Base-by-base conservation (phyloP, 2,329 filamentous ascomycete genomes). In the Massarina eburnea region DNA sequence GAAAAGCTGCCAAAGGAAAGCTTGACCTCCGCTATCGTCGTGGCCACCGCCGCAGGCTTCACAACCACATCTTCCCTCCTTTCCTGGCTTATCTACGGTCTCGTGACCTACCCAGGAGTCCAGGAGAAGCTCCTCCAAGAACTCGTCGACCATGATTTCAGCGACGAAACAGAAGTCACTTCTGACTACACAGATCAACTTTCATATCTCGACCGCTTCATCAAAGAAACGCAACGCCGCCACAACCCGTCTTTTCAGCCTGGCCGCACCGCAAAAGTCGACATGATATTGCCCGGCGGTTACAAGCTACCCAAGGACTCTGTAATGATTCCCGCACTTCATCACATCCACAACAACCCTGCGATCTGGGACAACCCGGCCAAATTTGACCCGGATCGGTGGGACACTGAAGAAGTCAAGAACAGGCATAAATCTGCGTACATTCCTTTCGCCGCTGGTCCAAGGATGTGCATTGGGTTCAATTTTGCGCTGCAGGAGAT, bases 161-260 rank as follows among this genome's bases (percentile, higher is more conserved):
- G 62, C 45, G 58, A 71, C 32, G 49, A 66, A 5, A 65, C 52
- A 1, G 35, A 71, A 14, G 66, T 63, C 48, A 71, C 71, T 2
- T 55, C 63, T 12, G 73, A 71, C 30, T 66, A 64, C 48, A 52
- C 75, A 40, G 66, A 71, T 34, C 17, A 27, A 12, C 72, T 84
- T 5, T 57, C 68, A 2, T 82, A 77, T 64, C 72, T 82, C 8
- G 80, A 83, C 60, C 75, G 76, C 37, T 82, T 77, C 61, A 68
- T 85, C 71, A 84, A 84, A 63, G 82, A 85, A 59, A 81, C 75
- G 1, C 80, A 82, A 59, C 75, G 82, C 2, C 71, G 72, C 3
- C 81, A 84, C 68, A 84, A 81, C 64, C 79, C 82, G 0, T 80
- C 79, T 0, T 85, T 78, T 67, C 82, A 85, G 45, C 79, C 82